Conservation (phyloP, 306 rosid species). For the Cyclanthera cordifolia region DNA sequence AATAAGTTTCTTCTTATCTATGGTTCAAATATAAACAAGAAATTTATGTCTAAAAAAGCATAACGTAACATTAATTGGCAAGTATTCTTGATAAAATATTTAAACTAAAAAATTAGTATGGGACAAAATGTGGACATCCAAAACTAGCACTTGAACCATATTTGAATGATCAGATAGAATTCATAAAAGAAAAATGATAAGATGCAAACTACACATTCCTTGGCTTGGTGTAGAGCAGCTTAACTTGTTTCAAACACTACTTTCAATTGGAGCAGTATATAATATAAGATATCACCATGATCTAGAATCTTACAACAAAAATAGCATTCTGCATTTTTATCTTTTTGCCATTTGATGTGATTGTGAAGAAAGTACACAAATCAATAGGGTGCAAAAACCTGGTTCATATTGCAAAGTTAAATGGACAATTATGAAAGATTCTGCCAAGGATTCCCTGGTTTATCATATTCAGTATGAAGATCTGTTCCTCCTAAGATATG, state of each 20-base stretch:
- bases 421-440: constrained; percentile 14
- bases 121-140: too few relatives aligned
- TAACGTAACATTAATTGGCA: too few relatives aligned
- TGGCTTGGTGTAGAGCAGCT: background rate
- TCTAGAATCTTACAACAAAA: background rate
- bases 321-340: background rate
- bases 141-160: too few relatives aligned
- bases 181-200: too few relatives aligned
- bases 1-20: too few relatives aligned
- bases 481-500: constrained; percentile 13
- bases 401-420: background rate
- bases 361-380: too few relatives aligned
- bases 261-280: background rate
- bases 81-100: too few relatives aligned
- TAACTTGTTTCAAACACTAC: background rate
- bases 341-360: background rate
- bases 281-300: background rate
- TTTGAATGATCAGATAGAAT: too few relatives aligned
- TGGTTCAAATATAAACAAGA: too few relatives aligned
- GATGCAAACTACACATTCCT: too few relatives aligned
- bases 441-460: constrained; percentile 16
- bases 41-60: too few relatives aligned
- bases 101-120: too few relatives aligned
- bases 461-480: constrained; percentile 3
- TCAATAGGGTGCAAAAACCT: background rate